A percentile compares a stretch with the other conserved stretches of the same genome.
These are phyloP conservation scores for Zoysia matrella DNA, from an alignment of 202 grass and related monocot genomes.

Conservation along the genomic window DNA sequence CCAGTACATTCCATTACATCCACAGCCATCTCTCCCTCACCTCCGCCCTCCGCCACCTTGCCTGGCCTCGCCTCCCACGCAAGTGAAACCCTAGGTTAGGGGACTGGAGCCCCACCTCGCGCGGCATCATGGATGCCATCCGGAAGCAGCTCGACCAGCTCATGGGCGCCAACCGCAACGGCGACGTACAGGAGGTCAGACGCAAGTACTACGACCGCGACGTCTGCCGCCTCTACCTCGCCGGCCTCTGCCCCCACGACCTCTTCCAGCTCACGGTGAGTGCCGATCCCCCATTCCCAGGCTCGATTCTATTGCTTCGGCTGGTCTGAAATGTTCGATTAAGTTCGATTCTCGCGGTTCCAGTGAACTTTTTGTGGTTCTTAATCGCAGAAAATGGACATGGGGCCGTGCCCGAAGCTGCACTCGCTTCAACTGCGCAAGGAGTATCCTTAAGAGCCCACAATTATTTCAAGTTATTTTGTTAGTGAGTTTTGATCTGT, in stretches of 20 bases:
- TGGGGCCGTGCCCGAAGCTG: constrained; percentile 88
- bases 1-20: constrained; percentile 20
- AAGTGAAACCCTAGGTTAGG: constrained; percentile 37
- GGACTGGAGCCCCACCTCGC: not conserved
- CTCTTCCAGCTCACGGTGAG: constrained; percentile 82
- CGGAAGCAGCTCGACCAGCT: constrained; percentile 96
- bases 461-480: constrained; percentile 1
- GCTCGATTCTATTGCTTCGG: not conserved
- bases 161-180: constrained; percentile 95
- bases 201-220: constrained; percentile 90
- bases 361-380: not conserved
- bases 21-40: no score
- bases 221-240: constrained; percentile 90
- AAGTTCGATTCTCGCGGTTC: not conserved
- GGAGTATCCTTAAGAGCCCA: constrained; percentile 72
- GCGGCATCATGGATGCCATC: constrained; percentile 71
- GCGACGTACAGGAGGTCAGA: constrained; percentile 82
- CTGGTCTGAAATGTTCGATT: not conserved
- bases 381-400: constrained; percentile 96
- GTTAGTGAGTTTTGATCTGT: not conserved
- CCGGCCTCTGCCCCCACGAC: constrained; percentile 49
- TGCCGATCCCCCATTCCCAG: not conserved
- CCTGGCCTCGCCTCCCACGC: not conserved
- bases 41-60: not conserved
- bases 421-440: constrained; percentile 86